Conservation (phyloP, 1,284 basidiomycete species). For the Ustilago lituana region DNA sequence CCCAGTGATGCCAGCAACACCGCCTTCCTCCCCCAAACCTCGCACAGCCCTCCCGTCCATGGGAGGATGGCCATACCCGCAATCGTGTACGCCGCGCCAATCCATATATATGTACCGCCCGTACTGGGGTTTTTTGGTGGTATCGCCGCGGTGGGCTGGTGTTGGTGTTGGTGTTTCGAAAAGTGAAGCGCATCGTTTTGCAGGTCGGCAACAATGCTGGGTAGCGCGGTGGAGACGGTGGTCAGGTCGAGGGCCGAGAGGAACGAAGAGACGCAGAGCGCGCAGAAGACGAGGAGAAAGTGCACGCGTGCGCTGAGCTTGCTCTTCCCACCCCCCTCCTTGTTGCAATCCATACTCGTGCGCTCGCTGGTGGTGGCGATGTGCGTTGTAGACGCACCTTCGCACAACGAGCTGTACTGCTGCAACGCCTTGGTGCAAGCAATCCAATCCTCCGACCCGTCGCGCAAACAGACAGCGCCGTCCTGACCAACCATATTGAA, state of each 20-base stretch:
- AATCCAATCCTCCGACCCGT: no score
- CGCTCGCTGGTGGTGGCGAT: neutral
- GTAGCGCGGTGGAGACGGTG: slow-evolving; percentile 40
- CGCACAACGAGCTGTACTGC: no score
- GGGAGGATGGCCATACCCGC: slow-evolving; percentile 42
- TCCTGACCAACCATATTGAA: no score
- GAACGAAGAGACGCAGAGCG: slow-evolving; percentile 37
- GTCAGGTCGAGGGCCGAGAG: slow-evolving; percentile 42
- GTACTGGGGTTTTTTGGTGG: slow-evolving; percentile 3
- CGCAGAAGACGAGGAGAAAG: slow-evolving; percentile 34
- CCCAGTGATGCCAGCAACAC: slow-evolving; percentile 28
- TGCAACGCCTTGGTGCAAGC: no score
- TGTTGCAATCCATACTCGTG: no score
- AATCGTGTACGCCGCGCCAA: slow-evolving; percentile 42
- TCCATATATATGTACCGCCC: slow-evolving; percentile 45
- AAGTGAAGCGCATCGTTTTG: slow-evolving; percentile 29
- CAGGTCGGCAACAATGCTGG: slow-evolving; percentile 42
- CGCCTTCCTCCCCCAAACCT: slow-evolving; percentile 46
- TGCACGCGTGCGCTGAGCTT: slow-evolving; percentile 13
- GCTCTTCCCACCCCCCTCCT: neutral
- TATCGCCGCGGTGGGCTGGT: neutral
- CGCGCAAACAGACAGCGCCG: no score
- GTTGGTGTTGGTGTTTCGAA: slow-evolving; percentile 6
- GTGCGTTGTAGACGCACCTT: no score
- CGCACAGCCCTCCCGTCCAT: slow-evolving; percentile 30